Evolutionary conservation across 495 filamentous ascomycete species (phyloP), one percentile per base, ranked within the genome.

Genomic region (Usnea hakonensis): DNA sequence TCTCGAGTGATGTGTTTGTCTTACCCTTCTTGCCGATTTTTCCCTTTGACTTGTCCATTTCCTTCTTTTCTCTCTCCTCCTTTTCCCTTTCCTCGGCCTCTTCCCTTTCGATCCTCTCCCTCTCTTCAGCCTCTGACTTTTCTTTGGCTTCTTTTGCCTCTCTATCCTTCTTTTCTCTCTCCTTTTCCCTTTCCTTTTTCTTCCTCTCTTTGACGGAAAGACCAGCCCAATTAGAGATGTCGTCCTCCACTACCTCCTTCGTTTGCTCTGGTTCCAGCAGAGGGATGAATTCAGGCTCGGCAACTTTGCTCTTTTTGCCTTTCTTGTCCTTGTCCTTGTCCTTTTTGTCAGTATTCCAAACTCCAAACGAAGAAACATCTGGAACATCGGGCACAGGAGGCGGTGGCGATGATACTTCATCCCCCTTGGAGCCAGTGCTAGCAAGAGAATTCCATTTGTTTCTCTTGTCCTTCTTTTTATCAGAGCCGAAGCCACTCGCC

Each of bases 281-380:
- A 58, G 61, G 8, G 32, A 32, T 3, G 23, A 43, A 44, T 23
- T 68, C 68, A 13, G 56, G 54, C 30, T 67, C 68, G 30, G 58
- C 46, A 35, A 57, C 32, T 60, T 72, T 70, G 44, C 65, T 62
- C 55, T 65, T 71, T 57, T 68, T 72, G 35, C 63, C 61, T 38
- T 69, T 67, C 69, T 66, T 68, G 11, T 75, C 43, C 46, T 48
- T 48, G 21, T 48, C 66, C 72, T 78, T 55, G 66, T 75, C 69
- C 62, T 79, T 80, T 60, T 80, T 82, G 16, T 68, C 70, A 72
- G 74, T 60, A 38, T 71, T 72, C 75, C 76, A 79, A 17, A 63
- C 58, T 41, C 75, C 73, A 19, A 50, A 50, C 26, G 72, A 67
- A 26, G 60, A 65, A 48, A 46, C 37, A n/a, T 69, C 67, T 74